Conservation (phyloP, 495 filamentous ascomycete species). For the Penicillium taxi region DNA sequence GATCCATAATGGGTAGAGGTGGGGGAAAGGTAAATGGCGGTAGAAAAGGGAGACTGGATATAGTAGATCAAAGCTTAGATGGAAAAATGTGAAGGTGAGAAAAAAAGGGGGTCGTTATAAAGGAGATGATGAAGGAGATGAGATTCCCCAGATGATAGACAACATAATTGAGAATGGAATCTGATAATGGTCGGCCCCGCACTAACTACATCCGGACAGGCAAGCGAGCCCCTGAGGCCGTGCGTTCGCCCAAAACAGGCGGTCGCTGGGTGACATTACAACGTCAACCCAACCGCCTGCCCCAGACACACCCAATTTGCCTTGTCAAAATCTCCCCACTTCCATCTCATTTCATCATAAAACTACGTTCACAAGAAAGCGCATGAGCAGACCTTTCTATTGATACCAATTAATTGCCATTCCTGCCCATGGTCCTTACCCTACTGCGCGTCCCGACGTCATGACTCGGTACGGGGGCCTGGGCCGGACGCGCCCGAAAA, state of each 20-base stretch:
- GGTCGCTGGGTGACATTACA: constrained; percentile 40
- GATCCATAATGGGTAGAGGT: constrained; percentile 25
- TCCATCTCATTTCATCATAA: constrained; percentile 43
- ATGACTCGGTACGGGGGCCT: constrained; percentile 56
- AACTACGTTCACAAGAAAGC: constrained; percentile 48
- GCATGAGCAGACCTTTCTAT: constrained; percentile 44
- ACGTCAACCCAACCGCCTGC: constrained; percentile 59
- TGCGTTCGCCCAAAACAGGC: constrained; percentile 41
- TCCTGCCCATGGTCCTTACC: constrained; percentile 38
- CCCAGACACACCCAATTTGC: constrained; percentile 35
- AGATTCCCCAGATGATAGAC: neutral
- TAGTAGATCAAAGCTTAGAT: constrained; percentile 2
- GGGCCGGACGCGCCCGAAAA: constrained; percentile 68
- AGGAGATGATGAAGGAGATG: neutral
- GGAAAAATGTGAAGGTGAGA: constrained; percentile 1
- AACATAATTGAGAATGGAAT: constrained; percentile 26
- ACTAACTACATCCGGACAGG: constrained; percentile 36
- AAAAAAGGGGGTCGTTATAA: neutral
- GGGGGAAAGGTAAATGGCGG: constrained; percentile 1
- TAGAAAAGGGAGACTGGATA: neutral
- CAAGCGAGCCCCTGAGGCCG: constrained; percentile 46
- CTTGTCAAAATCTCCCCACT: constrained; percentile 51
- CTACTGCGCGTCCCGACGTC: constrained; percentile 50
- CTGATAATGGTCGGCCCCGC: constrained; percentile 44
- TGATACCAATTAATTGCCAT: constrained; percentile 36